Percentiles rank a stretch among this genome's conserved stretches.
Evolutionary conservation across 352 stramenopile species (phyloP).

Genomic region (Hyphochytrium catenoides): DNA sequence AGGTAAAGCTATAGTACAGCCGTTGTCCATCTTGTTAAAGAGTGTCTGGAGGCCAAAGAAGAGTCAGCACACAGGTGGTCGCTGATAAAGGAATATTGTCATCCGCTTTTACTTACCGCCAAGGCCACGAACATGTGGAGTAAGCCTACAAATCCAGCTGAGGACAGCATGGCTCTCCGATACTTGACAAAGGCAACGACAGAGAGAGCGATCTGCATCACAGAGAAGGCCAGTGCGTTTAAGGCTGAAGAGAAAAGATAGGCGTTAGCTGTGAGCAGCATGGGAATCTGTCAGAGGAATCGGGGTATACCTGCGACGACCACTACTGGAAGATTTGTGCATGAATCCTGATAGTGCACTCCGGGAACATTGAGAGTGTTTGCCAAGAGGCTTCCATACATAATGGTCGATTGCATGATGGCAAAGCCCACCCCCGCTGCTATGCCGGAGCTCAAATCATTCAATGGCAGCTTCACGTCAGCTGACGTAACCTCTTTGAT

Average conservation of each 20-base stretch:
- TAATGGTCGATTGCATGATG: conserved; percentile 52
- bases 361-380: conserved; percentile 33
- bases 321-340: conserved; percentile 34
- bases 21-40: too few species aligned
- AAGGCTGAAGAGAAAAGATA: conserved; percentile 12
- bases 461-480: conserved; percentile 45
- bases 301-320: conserved; percentile 24
- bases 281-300: not conserved
- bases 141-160: too few species aligned
- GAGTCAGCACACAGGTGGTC: too few species aligned
- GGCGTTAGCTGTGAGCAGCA: not conserved
- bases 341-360: conserved; percentile 38
- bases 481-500: conserved; percentile 45
- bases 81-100: too few species aligned
- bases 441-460: conserved; percentile 30
- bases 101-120: too few species aligned
- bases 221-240: conserved; percentile 37
- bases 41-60: too few species aligned
- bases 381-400: conserved; percentile 46
- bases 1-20: too few species aligned
- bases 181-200: conserved; percentile 51
- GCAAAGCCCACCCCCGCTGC: conserved; percentile 45
- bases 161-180: too few species aligned
- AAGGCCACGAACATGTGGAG: too few species aligned
- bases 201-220: conserved; percentile 50